A percentile compares a stretch with the other conserved stretches of the same genome.
Evolutionary conservation across 169 alveolate genomes (phyloP).

Genomic region (Eimeria zaria): DNA sequence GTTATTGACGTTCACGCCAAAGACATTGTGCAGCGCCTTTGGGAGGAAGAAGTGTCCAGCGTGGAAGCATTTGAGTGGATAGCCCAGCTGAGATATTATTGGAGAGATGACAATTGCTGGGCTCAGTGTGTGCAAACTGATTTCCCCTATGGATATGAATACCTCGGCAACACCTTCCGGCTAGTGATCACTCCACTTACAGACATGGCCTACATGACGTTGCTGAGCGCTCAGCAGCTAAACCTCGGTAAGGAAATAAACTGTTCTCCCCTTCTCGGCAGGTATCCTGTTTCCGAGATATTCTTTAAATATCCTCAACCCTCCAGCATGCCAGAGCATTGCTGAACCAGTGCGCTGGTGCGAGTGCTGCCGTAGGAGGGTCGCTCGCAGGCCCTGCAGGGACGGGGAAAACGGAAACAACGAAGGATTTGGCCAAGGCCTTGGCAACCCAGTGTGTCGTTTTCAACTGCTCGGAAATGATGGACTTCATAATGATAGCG

Average conservation of each 20-base stretch:
- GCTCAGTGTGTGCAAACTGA: constrained; percentile 92
- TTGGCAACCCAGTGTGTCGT: constrained; percentile 98
- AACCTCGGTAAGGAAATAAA: constrained; percentile 91
- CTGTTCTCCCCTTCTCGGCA: neutral
- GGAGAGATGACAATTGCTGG: constrained; percentile 97
- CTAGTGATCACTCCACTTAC: constrained; percentile 98
- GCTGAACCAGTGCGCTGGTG: neutral
- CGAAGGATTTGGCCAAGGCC: constrained; percentile 98
- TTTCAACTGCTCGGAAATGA: constrained; percentile 98
- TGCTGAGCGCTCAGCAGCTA: constrained; percentile 97
- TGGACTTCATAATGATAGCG: constrained; percentile 98
- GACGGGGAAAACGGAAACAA: constrained; percentile 99
- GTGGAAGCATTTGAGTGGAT: constrained; percentile 88
- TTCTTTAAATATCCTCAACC: neutral
- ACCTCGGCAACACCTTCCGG: constrained; percentile 98
- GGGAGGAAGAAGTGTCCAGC: constrained; percentile 86
- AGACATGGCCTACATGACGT: constrained; percentile 98
- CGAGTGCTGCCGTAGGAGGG: constrained; percentile 86
- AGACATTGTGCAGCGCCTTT: constrained; percentile 95
- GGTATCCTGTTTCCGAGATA: neutral
- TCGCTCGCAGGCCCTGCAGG: constrained; percentile 99
- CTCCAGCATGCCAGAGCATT: neutral
- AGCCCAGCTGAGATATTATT: constrained; percentile 97
- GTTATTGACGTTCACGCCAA: constrained; percentile 98
- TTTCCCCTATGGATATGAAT: constrained; percentile 97